phyloP scores from a whole-genome alignment of 805 yeast species.

The Kodamaea fukazawae region DNA sequence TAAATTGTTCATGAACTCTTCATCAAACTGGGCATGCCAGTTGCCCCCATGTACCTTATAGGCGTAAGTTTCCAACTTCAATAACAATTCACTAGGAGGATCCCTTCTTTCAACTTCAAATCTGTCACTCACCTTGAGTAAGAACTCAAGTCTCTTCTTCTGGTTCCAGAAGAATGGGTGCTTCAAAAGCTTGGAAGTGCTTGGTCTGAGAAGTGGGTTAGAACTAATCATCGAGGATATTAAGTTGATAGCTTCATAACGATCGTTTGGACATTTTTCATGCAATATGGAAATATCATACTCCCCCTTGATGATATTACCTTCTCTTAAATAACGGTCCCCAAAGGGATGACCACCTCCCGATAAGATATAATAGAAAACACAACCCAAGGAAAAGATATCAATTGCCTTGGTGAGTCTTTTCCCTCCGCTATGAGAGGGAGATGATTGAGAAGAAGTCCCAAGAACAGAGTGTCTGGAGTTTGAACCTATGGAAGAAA shows the following conservation, averaged over 20 bases:
- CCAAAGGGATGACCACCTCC: slow-evolving; percentile 94
- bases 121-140: slow-evolving; percentile 85
- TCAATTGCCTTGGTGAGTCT: slow-evolving; percentile 87
- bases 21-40: slow-evolving; percentile 77
- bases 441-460: slow-evolving; percentile 8
- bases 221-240: slow-evolving; percentile 66
- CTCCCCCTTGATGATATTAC: slow-evolving; percentile 73
- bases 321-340: slow-evolving; percentile 83
- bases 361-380: slow-evolving; percentile 80
- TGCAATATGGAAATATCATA: slow-evolving; percentile 51
- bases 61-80: slow-evolving; percentile 53
- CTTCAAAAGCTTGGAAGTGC: slow-evolving; percentile 59
- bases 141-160: slow-evolving; percentile 73
- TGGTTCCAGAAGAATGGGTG: slow-evolving; percentile 90
- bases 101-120: slow-evolving; percentile 82
- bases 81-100: slow-evolving; percentile 64
- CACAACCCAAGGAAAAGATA: slow-evolving; percentile 92
- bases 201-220: slow-evolving; percentile 71
- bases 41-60: slow-evolving; percentile 56
- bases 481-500: slow-evolving; percentile 24
- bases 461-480: slow-evolving; percentile 16
- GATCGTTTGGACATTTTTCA: slow-evolving; percentile 38
- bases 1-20: slow-evolving; percentile 71
- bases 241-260: slow-evolving; percentile 68
- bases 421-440: slow-evolving; percentile 27